A percentile compares a stretch with the other conserved stretches of the same genome.
Conservation (phyloP, 2,329 filamentous ascomycete genomes). For the Triangularia verruculosa region DNA sequence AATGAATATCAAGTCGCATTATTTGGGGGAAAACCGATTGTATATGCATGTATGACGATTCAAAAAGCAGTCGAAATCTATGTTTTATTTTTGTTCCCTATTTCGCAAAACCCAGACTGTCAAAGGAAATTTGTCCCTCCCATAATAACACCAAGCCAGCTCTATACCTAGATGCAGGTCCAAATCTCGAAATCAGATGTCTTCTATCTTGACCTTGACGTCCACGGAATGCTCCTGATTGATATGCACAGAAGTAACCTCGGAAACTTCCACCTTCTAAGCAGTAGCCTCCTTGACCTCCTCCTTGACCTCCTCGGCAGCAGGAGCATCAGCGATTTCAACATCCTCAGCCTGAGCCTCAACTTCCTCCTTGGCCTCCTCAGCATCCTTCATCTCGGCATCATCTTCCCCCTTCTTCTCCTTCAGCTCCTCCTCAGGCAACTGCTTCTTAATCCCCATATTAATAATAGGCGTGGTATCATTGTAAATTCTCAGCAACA, state of each 20-base stretch:
- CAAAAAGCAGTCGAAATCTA: background rate
- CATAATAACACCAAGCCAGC: background rate
- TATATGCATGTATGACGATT: no score
- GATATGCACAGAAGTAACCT: background rate
- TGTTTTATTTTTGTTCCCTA: background rate
- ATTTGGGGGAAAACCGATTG: no score
- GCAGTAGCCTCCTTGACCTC: background rate
- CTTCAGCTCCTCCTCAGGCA: slow-evolving; percentile 47
- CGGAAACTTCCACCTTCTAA: background rate
- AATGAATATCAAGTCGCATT: no score
- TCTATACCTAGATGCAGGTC: background rate
- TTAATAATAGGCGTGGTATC: slow-evolving; percentile 83
- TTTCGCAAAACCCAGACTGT: background rate
- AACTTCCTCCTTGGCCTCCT: slow-evolving; percentile 4
- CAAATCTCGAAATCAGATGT: background rate
- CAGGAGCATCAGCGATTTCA: background rate
- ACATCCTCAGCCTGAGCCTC: slow-evolving; percentile 11
- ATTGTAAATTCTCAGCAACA: slow-evolving; percentile 88
- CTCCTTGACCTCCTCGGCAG: slow-evolving; percentile 7
- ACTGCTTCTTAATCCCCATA: slow-evolving; percentile 61
- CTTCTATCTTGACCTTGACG: background rate
- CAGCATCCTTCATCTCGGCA: slow-evolving; percentile 3
- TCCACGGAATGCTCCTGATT: background rate
- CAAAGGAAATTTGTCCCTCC: background rate
- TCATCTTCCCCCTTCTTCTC: slow-evolving; percentile 36